Percentiles rank a stretch among this genome's conserved stretches.
phyloP scores from a whole-genome alignment of 257 asterid genomes.

The Solanum corneliomulleri region DNA sequence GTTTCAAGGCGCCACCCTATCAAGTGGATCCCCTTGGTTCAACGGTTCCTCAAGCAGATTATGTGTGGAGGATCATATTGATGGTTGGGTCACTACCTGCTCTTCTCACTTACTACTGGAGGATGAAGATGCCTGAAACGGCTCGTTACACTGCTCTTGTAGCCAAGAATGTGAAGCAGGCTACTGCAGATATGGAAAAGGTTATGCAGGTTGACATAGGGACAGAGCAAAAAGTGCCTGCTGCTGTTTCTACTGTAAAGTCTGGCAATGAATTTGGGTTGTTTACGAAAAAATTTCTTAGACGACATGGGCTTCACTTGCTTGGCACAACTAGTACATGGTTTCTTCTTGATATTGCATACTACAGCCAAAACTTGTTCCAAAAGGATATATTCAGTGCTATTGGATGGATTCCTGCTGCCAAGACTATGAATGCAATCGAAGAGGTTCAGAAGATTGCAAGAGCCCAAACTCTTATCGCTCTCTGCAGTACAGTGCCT shows the following conservation, averaged over 20 bases:
- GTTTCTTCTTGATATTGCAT: conserved; percentile 56
- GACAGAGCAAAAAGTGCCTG: too few species aligned
- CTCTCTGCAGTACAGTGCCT: conserved; percentile 50
- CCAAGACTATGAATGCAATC: conserved; percentile 37
- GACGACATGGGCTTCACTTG: conserved; percentile 47
- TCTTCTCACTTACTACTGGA: conserved; percentile 34
- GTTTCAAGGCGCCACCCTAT: conserved; percentile 27
- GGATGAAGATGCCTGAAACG: conserved; percentile 1
- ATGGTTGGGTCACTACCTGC: conserved; percentile 54
- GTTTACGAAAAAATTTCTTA: conserved; percentile 29
- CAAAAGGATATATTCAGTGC: conserved; percentile 57
- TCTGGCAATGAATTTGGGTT: neutral
- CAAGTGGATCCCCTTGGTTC: conserved; percentile 34
- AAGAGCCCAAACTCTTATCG: conserved; percentile 49
- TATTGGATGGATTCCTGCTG: conserved; percentile 54
- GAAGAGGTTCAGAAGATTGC: conserved; percentile 39
- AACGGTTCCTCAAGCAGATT: conserved; percentile 42
- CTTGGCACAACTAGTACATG: conserved; percentile 49
- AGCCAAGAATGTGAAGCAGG: too few species aligned
- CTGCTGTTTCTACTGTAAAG: too few species aligned
- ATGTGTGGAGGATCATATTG: conserved; percentile 46
- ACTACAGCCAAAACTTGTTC: conserved; percentile 51
- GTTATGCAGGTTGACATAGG: too few species aligned
- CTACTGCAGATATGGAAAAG: too few species aligned
- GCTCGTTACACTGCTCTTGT: too few species aligned